Evolutionary conservation across 2,329 filamentous ascomycete genomes (phyloP).

Genomic region (Macrophomina pseudophaseolina): DNA sequence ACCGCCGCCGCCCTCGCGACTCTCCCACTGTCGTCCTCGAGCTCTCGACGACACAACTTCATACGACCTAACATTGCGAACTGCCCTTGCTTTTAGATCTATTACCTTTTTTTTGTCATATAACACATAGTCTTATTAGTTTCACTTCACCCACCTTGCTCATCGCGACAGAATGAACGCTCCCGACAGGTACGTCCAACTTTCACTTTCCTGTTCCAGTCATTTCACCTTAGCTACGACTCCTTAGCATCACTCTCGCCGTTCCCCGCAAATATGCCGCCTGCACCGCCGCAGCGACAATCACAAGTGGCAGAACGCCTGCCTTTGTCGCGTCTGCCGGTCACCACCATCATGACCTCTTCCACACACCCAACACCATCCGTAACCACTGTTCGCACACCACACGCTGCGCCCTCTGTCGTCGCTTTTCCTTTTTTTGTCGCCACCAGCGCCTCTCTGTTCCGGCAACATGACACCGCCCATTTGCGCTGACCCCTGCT

Average conservation of each 20-base stretch:
- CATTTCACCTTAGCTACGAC: slow-evolving; percentile 8
- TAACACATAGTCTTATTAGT: neutral
- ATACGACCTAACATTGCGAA: neutral
- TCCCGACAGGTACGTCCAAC: slow-evolving; percentile 42
- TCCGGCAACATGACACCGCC: slow-evolving; percentile 23
- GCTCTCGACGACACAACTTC: neutral
- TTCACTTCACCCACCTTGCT: neutral
- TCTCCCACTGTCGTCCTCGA: neutral
- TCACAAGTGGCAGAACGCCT: neutral
- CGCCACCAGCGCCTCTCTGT: neutral
- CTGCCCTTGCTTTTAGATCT: neutral
- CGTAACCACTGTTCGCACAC: neutral
- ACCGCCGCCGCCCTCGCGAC: neutral
- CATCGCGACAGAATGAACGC: slow-evolving; percentile 41
- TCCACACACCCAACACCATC: neutral
- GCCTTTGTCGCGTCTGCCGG: neutral
- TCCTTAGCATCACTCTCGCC: slow-evolving; percentile 24
- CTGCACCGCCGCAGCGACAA: neutral
- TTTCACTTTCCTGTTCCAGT: slow-evolving; percentile 5
- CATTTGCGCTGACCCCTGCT: slow-evolving; percentile 28
- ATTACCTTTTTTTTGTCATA: slow-evolving; percentile 9
- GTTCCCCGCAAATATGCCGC: neutral
- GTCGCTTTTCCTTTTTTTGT: slow-evolving; percentile 5
- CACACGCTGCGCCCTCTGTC: neutral
- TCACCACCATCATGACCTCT: neutral